phyloP scores from a whole-genome alignment of 1,139 yeast genomes.

The Hyphopichia pseudoburtonii region DNA sequence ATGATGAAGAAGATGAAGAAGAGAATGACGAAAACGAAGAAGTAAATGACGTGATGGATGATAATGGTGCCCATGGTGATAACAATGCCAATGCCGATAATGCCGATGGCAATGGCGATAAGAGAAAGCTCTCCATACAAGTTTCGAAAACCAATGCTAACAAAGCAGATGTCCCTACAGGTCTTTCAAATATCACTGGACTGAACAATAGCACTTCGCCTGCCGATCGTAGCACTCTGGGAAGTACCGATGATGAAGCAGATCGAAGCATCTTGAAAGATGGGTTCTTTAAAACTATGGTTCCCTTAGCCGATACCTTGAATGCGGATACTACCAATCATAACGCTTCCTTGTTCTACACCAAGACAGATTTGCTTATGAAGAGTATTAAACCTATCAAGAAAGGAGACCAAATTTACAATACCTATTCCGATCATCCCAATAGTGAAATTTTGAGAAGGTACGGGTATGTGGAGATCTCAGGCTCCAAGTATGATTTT shows the following conservation, averaged over 20 bases:
- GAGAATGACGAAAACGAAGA: conserved; percentile 19
- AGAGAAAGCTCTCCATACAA: no score
- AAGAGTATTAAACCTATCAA: conserved; percentile 61
- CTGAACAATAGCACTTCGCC: background rate
- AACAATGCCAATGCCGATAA: conserved; percentile 1
- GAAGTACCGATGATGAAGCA: conserved; percentile 26
- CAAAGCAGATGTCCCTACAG: background rate
- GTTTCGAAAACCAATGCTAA: background rate
- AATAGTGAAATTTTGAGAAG: conserved; percentile 84
- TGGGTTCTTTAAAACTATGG: conserved; percentile 74
- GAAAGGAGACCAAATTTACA: conserved; percentile 73
- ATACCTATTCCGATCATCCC: conserved; percentile 89
- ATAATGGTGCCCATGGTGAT: conserved; percentile 6
- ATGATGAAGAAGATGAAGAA: conserved; percentile 15
- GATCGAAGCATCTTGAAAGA: conserved; percentile 29
- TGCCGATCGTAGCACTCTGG: background rate
- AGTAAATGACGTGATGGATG: conserved; percentile 15
- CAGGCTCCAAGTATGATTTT: conserved; percentile 75
- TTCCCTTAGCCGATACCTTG: conserved; percentile 86
- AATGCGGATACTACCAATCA: conserved; percentile 81
- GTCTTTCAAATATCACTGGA: conserved; percentile 1
- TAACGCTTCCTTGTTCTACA: conserved; percentile 69
- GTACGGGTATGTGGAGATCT: conserved; percentile 84
- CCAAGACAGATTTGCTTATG: conserved; percentile 57
- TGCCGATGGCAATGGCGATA: conserved; percentile 2